These are phyloP conservation scores for Venturia nashicola DNA, from an alignment of 2,329 filamentous ascomycete genomes.

Conservation along the genomic window DNA sequence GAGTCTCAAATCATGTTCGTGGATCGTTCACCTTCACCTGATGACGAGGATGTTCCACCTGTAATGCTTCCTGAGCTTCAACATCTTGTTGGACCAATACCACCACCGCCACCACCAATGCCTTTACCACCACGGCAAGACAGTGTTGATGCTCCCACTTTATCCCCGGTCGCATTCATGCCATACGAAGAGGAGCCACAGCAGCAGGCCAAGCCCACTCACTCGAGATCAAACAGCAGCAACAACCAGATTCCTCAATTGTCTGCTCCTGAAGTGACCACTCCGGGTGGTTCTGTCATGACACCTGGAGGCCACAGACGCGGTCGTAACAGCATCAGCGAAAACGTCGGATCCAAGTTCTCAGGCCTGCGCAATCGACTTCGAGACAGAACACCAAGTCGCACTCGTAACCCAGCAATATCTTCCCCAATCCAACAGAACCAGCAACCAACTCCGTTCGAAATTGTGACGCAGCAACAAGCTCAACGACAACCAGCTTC, in stretches of 20 bases:
- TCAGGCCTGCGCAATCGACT: slow-evolving; percentile 43
- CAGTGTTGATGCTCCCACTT: slow-evolving; percentile 5
- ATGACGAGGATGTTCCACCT: slow-evolving; percentile 18
- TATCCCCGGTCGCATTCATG: slow-evolving; percentile 4
- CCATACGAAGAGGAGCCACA: slow-evolving; percentile 24
- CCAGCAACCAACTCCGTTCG: slow-evolving; percentile 8
- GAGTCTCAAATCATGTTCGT: slow-evolving; percentile 30
- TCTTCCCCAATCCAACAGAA: slow-evolving; percentile 27
- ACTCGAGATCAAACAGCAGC: slow-evolving; percentile 1
- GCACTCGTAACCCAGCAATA: slow-evolving; percentile 32
- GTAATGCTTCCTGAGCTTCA: slow-evolving; percentile 49
- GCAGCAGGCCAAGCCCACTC: slow-evolving; percentile 10
- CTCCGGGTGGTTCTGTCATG: slow-evolving; percentile 5
- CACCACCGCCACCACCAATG: slow-evolving; percentile 25
- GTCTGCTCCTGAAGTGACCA: not conserved
- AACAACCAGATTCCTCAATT: not conserved
- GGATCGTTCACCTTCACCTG: slow-evolving; percentile 17
- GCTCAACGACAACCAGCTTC: not conserved
- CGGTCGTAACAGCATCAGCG: slow-evolving; percentile 43
- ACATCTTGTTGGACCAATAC: slow-evolving; percentile 39
- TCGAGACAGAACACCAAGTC: slow-evolving; percentile 37
- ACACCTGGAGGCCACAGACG: slow-evolving; percentile 29
- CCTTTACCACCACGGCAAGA: slow-evolving; percentile 14
- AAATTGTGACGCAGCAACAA: not conserved
- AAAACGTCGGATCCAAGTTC: slow-evolving; percentile 41